phyloP scores from a whole-genome alignment of 1,284 basidiomycete species.

The Cryptococcus sp. region DNA sequence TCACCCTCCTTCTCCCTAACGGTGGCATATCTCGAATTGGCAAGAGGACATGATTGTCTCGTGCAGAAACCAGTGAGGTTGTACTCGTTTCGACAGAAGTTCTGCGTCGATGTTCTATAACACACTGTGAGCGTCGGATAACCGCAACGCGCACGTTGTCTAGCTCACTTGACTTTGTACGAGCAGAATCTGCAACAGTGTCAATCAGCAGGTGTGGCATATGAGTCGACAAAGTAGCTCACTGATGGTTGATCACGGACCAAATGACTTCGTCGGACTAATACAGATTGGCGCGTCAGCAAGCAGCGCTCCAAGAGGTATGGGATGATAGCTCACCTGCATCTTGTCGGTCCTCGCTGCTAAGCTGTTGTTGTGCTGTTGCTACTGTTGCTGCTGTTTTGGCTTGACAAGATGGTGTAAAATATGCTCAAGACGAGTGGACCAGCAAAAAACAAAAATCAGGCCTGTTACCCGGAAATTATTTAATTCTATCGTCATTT shows the following conservation, averaged over 20 bases:
- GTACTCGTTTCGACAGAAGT: constrained; percentile 98
- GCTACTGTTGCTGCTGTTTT: not conserved
- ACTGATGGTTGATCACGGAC: constrained; percentile 89
- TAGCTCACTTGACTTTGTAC: constrained; percentile 93
- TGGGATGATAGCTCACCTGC: constrained; percentile 39
- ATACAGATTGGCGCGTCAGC: constrained; percentile 33
- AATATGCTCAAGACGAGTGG: constrained; percentile 6
- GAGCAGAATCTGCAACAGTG: constrained; percentile 66
- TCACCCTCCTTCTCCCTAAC: constrained; percentile 91
- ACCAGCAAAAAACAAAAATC: not conserved
- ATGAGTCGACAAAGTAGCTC: constrained; percentile 19
- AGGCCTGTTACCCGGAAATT: constrained; percentile 12
- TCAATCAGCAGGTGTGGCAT: constrained; percentile 9
- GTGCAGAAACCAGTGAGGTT: constrained; percentile 98
- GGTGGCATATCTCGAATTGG: constrained; percentile 95
- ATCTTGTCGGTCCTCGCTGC: constrained; percentile 21
- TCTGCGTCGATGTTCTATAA: constrained; percentile 82
- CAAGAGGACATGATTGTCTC: constrained; percentile 92
- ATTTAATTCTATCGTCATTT: constrained; percentile 15
- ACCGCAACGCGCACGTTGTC: not conserved
- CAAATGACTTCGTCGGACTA: constrained; percentile 95
- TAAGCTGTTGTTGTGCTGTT: not conserved
- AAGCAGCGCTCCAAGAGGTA: constrained; percentile 12
- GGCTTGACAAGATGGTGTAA: not conserved
- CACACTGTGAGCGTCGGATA: not conserved